Evolutionary conservation across 306 rosid species (phyloP).

Genomic region (Pyrus betulifolia): DNA sequence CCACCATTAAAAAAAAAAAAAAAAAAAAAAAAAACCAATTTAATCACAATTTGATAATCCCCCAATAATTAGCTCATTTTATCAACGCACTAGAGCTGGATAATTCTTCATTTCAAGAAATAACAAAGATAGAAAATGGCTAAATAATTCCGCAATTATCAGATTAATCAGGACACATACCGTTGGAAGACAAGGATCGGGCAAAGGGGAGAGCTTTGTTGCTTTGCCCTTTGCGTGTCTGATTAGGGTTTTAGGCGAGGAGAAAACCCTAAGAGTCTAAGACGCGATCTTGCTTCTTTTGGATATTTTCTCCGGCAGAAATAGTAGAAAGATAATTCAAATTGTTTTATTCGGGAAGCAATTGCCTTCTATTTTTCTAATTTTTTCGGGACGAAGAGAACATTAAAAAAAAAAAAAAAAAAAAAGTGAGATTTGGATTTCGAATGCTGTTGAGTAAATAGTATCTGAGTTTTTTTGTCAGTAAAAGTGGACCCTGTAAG

Average conservation of each 20-base stretch:
- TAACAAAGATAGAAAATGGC: neutral
- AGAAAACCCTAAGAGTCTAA: slow-evolving; percentile 10
- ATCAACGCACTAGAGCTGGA: neutral
- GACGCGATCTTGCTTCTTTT: slow-evolving; percentile 17
- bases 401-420: too few relatives aligned
- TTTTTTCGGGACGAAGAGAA: neutral
- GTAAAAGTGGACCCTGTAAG: neutral
- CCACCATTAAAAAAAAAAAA: neutral
- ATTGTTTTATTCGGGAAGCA: neutral
- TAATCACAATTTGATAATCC: neutral
- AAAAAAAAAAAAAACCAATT: too few relatives aligned
- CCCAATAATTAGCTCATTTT: neutral
- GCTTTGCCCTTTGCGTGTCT: too few relatives aligned
- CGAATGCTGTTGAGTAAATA: slow-evolving; percentile 10
- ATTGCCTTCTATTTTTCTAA: neutral
- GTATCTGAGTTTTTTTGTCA: neutral
- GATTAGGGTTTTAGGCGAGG: neutral
- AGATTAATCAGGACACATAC: neutral
- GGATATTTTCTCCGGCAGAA: neutral
- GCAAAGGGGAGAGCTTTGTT: neutral
- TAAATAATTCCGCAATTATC: neutral
- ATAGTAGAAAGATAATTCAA: neutral
- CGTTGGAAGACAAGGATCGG: slow-evolving; percentile 5
- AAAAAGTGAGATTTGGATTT: slow-evolving; percentile 21
- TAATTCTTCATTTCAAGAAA: neutral